Evolutionary conservation across 1,284 basidiomycete genomes (phyloP).

Genomic region (Cutaneotrichosporon dermatis): DNA sequence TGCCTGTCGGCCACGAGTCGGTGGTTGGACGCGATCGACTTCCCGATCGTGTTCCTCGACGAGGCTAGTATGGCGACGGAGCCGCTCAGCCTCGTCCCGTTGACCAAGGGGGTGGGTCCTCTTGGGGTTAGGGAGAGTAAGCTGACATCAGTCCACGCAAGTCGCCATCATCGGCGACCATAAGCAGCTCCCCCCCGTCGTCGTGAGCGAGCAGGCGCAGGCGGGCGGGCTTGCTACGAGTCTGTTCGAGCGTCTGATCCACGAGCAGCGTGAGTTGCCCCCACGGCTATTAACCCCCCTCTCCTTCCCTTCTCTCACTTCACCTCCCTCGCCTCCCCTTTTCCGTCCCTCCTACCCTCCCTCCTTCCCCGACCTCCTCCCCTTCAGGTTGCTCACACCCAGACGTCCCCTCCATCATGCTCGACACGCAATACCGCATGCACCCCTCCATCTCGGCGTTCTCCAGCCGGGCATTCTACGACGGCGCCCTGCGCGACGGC

Average conservation of each 20-base stretch:
- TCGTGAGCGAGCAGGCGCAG: constrained; percentile 66
- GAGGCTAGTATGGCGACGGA: constrained; percentile 96
- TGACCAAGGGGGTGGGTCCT: constrained; percentile 67
- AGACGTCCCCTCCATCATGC: constrained; percentile 73
- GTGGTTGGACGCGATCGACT: constrained; percentile 59
- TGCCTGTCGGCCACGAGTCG: constrained; percentile 66
- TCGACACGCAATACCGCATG: constrained; percentile 92
- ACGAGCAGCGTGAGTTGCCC: constrained; percentile 64
- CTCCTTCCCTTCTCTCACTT: no score
- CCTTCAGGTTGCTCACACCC: constrained; percentile 9
- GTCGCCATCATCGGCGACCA: constrained; percentile 90
- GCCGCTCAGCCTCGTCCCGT: constrained; percentile 74
- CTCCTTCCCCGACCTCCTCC: no score
- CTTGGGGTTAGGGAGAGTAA: no score
- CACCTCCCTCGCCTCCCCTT: no score
- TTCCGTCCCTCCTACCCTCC: no score
- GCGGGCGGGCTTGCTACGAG: constrained; percentile 68
- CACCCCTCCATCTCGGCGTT: constrained; percentile 83
- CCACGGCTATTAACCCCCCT: no score
- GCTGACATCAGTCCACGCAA: constrained; percentile 57
- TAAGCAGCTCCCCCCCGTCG: constrained; percentile 90
- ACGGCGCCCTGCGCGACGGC: constrained; percentile 64
- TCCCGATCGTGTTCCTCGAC: constrained; percentile 89
- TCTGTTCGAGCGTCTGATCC: constrained; percentile 81
- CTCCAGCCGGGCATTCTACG: constrained; percentile 79